Base-by-base conservation (phyloP, 441 rosid species). In the Metrosideros polymorpha region DNA sequence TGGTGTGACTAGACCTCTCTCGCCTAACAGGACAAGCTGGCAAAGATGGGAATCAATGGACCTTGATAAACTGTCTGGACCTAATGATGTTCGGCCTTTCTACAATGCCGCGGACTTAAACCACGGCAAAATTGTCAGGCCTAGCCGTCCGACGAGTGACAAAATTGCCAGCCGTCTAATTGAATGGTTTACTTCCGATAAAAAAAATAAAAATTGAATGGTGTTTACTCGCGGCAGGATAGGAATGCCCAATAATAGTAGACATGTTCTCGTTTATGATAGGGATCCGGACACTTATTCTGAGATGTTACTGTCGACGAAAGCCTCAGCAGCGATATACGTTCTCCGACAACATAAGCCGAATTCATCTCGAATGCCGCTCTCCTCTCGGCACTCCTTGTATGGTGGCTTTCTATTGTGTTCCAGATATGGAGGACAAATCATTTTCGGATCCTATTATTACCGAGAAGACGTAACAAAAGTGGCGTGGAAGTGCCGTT, bases 1-100 rank as follows among this genome's bases (percentile, higher is more conserved):
- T 63, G 24, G 75, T 30, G 42, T 2, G 75, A 17, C 25, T 63
- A 17, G 24, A 19, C 0, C 43, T 63, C 76, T 1, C 18, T 32
- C 76, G 18, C 43, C 0, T 63, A 18, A 32, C 2, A 35, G 43
- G 43, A 10, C 76, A 18, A 63, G 43, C 6, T 0, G 43, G 76
- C 76, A 63, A 63, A 63, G 76, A 63, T 63, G 14, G 43, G 43
- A 63, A 32, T 32, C 76, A 0, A 32, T 18, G 43, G 43, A 63
- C 42, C 25, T 18, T 27, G 4, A 1, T 32, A 32, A 32, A 63
- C 76, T 3, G 27, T 32, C 0, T 0, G 13, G 32, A 0, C 45
- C 25, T 63, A 10, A 18, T 63, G 25, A 63, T 63, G 43, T 30
- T 32, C 7, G 43, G 45, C 45, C 76, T 17, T 32, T 63, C 43